Conservation (phyloP, 2,329 filamentous ascomycete species). For the Fusarium nisikadoi region DNA sequence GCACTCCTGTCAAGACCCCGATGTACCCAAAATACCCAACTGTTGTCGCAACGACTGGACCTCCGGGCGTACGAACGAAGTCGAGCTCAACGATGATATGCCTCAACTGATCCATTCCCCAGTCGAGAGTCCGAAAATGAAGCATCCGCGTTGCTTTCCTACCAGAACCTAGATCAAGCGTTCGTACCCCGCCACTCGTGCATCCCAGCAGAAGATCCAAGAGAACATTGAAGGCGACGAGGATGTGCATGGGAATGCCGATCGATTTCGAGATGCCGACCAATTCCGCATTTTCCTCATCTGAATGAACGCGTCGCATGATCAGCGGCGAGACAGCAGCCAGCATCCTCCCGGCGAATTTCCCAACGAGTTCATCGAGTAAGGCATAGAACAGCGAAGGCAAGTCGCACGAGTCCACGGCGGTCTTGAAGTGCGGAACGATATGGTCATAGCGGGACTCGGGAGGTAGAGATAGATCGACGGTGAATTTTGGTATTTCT, state of each 20-base stretch:
- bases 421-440: constrained; percentile 30
- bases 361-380: constrained; percentile 44
- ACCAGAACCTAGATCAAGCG: background rate
- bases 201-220: constrained; percentile 73
- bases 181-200: constrained; percentile 60
- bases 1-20: constrained; percentile 60
- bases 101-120: constrained; percentile 63
- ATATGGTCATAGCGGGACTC: constrained; percentile 45
- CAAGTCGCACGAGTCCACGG: constrained; percentile 46
- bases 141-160: constrained; percentile 51
- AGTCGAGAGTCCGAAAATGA: constrained; percentile 67
- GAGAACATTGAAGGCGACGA: constrained; percentile 71
- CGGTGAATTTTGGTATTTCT: constrained; percentile 40
- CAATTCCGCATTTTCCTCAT: constrained; percentile 71
- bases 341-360: constrained; percentile 41
- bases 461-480: constrained; percentile 45
- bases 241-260: constrained; percentile 65
- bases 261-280: constrained; percentile 63
- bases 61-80: constrained; percentile 51
- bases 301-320: constrained; percentile 61
- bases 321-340: constrained; percentile 55
- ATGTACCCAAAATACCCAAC: constrained; percentile 62
- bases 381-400: constrained; percentile 62
- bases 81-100: constrained; percentile 63
- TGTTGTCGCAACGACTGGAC: constrained; percentile 55